These are phyloP conservation scores for Sporormia fimetaria DNA, from an alignment of 495 filamentous ascomycete genomes.

Conservation along the genomic window DNA sequence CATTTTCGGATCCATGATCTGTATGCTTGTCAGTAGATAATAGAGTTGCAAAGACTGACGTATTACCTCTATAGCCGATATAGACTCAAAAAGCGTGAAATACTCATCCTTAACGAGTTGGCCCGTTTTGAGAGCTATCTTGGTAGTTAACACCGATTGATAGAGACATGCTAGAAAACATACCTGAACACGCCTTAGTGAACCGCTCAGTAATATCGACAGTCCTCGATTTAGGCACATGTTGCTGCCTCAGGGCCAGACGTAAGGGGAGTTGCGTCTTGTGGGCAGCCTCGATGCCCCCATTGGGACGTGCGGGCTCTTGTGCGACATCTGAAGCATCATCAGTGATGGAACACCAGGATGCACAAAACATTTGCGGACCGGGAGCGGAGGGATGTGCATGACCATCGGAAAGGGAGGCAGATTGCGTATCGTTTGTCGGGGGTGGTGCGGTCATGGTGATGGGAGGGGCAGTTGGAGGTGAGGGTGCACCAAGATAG, in stretches of 20 bases:
- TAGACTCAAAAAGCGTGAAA: slow-evolving; percentile 88
- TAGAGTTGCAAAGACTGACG: slow-evolving; percentile 14
- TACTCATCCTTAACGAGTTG: slow-evolving; percentile 86
- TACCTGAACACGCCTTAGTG: slow-evolving; percentile 56
- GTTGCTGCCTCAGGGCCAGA: slow-evolving; percentile 25
- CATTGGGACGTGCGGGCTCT: background rate
- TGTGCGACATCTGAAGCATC: background rate
- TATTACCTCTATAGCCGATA: slow-evolving; percentile 81
- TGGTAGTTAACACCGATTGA: background rate
- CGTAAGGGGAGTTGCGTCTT: too few species aligned
- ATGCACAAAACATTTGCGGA: too few species aligned
- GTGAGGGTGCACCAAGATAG: too few species aligned
- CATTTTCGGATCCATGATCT: slow-evolving; percentile 99
- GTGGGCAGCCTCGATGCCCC: too few species aligned
- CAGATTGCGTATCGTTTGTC: too few species aligned
- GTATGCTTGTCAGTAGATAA: background rate
- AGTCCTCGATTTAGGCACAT: slow-evolving; percentile 35
- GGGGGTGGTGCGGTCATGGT: too few species aligned
- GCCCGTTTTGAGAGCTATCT: slow-evolving; percentile 59
- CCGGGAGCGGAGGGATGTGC: too few species aligned
- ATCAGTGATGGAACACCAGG: too few species aligned
- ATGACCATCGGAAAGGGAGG: too few species aligned
- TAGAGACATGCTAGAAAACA: slow-evolving; percentile 17
- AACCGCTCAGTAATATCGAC: slow-evolving; percentile 74
- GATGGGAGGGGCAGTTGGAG: too few species aligned